Evolutionary conservation across 2,329 filamentous ascomycete genomes (phyloP), one percentile per base, ranked within the genome.

Genomic region (Neonectria magnoliae): DNA sequence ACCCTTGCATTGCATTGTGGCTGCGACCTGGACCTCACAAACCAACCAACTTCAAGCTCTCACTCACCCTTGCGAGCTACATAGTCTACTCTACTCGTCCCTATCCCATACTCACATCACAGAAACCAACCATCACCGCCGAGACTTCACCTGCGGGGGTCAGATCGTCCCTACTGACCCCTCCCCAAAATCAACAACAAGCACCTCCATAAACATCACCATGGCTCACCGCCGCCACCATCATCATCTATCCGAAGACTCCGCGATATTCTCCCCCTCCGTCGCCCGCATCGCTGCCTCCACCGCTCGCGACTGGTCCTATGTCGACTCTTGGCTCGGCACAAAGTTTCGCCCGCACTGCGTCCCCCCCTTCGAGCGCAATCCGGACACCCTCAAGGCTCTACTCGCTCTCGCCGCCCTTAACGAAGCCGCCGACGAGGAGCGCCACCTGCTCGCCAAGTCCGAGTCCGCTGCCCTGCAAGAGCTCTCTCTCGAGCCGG

Each of bases 291-390:
- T 92, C 65, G 92, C 93, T 70, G 91, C 92, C 67, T 91, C 92
- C 13, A 90, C 92, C 67, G 92, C 93, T 51, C 94, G 95, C 76
- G 94, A 98, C 80, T 98, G 95, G 95, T 90, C 90, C 60, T 93
- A 92, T 70, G 87, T 98, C 71, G 93, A 97, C 79, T 83, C 84
- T 72, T 98, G 95, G 94, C 88, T 98, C 11, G 83, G 85, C 50
- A 85, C 87, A 64, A 92, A 92, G 75, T 92, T 92, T 71, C 84
- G 85, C 48, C 86, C 87, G 31, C 87, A 86, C 50, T 77, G 85
- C 0, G 81, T 90, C 0, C 94, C 93, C 0, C 76, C 84, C 1
- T 97, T 97, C 77, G 95, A 98, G 81, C 90, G 93, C 73, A 98
- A 96, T 75, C 85, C 91, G 31, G 92, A 95, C 50, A 98, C 94